These are phyloP conservation scores for Coniella lustricola DNA, from an alignment of 2,329 filamentous ascomycete genomes.

Conservation along the genomic window DNA sequence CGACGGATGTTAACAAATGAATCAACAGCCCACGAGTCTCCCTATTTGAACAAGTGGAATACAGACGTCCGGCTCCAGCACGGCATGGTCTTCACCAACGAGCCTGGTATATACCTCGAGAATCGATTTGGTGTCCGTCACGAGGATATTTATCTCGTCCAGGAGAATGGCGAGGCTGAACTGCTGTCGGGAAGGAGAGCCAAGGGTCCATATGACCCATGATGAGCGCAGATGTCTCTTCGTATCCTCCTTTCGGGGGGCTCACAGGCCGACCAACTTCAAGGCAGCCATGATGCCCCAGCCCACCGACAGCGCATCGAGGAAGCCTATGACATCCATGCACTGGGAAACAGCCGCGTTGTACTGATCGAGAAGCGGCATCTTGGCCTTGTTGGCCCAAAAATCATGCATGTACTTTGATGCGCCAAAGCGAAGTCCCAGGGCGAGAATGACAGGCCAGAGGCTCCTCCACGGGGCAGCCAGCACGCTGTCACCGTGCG, in stretches of 20 bases:
- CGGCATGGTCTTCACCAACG: conserved; percentile 58
- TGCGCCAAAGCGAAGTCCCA: conserved; percentile 12
- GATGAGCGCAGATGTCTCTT: too few relatives aligned
- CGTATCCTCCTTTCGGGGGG: too few relatives aligned
- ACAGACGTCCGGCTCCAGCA: conserved; percentile 35
- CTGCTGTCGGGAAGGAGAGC: conserved; percentile 48
- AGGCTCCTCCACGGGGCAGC: conserved; percentile 4
- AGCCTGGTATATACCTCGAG: conserved; percentile 56
- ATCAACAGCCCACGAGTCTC: conserved; percentile 49
- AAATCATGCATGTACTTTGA: conserved; percentile 23
- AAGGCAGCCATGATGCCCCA: conserved; percentile 21
- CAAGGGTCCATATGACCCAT: conserved; percentile 45
- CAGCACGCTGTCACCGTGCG: conserved; percentile 5
- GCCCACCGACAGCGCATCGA: conserved; percentile 17
- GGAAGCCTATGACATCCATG: conserved; percentile 18
- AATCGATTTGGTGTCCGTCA: conserved; percentile 55
- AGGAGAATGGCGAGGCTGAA: conserved; percentile 44
- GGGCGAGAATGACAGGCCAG: conserved; percentile 20
- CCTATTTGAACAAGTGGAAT: conserved; percentile 59
- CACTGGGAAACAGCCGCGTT: conserved; percentile 24
- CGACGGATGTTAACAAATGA: neutral
- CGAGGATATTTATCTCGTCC: conserved; percentile 55
- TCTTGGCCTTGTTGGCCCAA: conserved; percentile 23
- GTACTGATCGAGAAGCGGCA: conserved; percentile 24
- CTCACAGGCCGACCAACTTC: conserved; percentile 17